A percentile compares a stretch with the other conserved stretches of the same genome.
These are phyloP conservation scores for Monsonia emarginata DNA, from an alignment of 441 rosid species.

Conservation along the genomic window DNA sequence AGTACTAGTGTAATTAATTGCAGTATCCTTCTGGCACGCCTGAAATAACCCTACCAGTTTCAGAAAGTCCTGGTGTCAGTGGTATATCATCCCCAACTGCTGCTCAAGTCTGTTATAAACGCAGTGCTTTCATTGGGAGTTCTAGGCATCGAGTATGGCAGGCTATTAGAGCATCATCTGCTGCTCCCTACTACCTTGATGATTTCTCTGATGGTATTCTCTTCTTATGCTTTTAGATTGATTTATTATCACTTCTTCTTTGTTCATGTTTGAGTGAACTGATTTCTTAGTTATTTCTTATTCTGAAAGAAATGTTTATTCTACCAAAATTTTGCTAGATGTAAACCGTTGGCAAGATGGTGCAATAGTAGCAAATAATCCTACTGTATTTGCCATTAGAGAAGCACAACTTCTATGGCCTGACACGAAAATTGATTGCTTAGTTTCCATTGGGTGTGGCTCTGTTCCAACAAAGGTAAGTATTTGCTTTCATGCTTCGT, in stretches of 20 bases:
- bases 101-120: constrained; percentile 76
- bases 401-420: constrained; percentile 99
- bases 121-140: constrained; percentile 91
- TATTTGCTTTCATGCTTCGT: constrained; percentile 11
- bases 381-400: constrained; percentile 78
- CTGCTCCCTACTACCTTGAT: constrained; percentile 98
- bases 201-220: constrained; percentile 81
- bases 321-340: constrained; percentile 30
- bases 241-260: constrained; percentile 4
- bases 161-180: constrained; percentile 97
- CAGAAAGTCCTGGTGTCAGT: constrained; percentile 65
- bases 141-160: constrained; percentile 92
- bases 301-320: neutral
- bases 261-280: neutral
- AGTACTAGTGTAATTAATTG: constrained; percentile 9
- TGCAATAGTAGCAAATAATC: constrained; percentile 95
- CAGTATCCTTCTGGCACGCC: constrained; percentile 95
- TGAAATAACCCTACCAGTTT: constrained; percentile 59
- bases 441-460: constrained; percentile 93
- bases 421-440: constrained; percentile 84
- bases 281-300: neutral
- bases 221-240: constrained; percentile 14
- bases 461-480: constrained; percentile 87
- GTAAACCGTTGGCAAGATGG: constrained; percentile 98
- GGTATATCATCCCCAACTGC: constrained; percentile 52